Evolutionary conservation across 2,329 filamentous ascomycete genomes (phyloP).

Genomic region (Ascochyta rabiei): DNA sequence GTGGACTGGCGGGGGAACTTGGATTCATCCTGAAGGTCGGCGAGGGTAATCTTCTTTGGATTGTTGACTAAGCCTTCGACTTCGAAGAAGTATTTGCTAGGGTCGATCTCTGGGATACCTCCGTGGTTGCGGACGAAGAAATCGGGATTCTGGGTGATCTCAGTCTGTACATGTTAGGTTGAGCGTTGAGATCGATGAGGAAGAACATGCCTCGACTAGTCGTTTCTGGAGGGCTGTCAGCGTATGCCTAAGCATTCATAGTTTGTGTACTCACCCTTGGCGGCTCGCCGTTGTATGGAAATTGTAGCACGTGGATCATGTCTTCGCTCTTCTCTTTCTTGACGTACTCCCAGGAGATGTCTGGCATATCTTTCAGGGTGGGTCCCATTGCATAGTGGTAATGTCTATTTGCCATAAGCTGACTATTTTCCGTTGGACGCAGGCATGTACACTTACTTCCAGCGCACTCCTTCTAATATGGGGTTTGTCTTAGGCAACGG

Average conservation of each 20-base stretch:
- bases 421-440: background rate
- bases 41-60: slow-evolving; percentile 62
- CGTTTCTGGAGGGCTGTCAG: slow-evolving; percentile 48
- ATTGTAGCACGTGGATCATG: slow-evolving; percentile 56
- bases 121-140: slow-evolving; percentile 76
- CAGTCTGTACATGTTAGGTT: slow-evolving; percentile 41
- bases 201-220: slow-evolving; percentile 53
- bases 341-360: slow-evolving; percentile 59
- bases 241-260: background rate
- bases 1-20: slow-evolving; percentile 66
- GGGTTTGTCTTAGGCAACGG: slow-evolving; percentile 54
- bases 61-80: slow-evolving; percentile 67
- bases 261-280: slow-evolving; percentile 34
- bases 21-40: slow-evolving; percentile 65
- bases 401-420: slow-evolving; percentile 23
- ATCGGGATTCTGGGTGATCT: slow-evolving; percentile 66
- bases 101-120: slow-evolving; percentile 70
- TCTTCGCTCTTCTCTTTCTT: slow-evolving; percentile 53
- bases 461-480: slow-evolving; percentile 52
- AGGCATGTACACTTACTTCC: slow-evolving; percentile 42
- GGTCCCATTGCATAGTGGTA: slow-evolving; percentile 54
- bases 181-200: background rate
- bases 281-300: slow-evolving; percentile 56
- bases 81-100: slow-evolving; percentile 59
- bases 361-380: slow-evolving; percentile 54